Conservation (phyloP, 331 rosid genomes). For the Cydonia oblonga region DNA sequence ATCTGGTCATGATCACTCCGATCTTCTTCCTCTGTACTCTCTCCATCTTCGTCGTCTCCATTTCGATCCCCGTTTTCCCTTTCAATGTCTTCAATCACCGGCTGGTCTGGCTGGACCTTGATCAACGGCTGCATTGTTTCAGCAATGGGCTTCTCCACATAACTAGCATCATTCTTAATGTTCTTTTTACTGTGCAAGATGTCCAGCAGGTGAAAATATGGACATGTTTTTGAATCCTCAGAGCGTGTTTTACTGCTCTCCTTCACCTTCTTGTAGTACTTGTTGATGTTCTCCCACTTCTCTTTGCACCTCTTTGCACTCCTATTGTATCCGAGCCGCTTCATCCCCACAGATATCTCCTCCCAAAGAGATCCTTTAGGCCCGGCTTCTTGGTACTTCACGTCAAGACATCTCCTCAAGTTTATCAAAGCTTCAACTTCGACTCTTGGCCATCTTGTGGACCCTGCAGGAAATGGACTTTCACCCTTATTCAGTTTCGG, state of each 20-base stretch:
- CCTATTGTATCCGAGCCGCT: constrained; percentile 51
- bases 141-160: not conserved
- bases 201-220: constrained; percentile 70
- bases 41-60: constrained; percentile 17
- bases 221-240: constrained; percentile 76
- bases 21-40: constrained; percentile 12
- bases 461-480: not conserved
- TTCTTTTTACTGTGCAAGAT: constrained; percentile 50
- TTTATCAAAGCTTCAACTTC: constrained; percentile 70
- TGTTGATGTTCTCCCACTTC: constrained; percentile 98
- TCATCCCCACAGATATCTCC: constrained; percentile 69
- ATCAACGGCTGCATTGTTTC: constrained; percentile 48
- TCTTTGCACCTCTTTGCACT: constrained; percentile 89
- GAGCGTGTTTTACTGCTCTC: constrained; percentile 54
- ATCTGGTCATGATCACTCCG: not conserved
- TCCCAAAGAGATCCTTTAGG: constrained; percentile 94
- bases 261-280: constrained; percentile 84
- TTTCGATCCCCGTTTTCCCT: not conserved
- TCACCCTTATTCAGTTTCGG: constrained; percentile 22
- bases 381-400: constrained; percentile 63
- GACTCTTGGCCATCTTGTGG: constrained; percentile 78
- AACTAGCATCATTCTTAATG: not conserved
- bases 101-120: constrained; percentile 65
- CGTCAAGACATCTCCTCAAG: constrained; percentile 45
- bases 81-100: constrained; percentile 4